These are phyloP conservation scores for Penicillium desertorum DNA, from an alignment of 495 filamentous ascomycete species.

Conservation along the genomic window DNA sequence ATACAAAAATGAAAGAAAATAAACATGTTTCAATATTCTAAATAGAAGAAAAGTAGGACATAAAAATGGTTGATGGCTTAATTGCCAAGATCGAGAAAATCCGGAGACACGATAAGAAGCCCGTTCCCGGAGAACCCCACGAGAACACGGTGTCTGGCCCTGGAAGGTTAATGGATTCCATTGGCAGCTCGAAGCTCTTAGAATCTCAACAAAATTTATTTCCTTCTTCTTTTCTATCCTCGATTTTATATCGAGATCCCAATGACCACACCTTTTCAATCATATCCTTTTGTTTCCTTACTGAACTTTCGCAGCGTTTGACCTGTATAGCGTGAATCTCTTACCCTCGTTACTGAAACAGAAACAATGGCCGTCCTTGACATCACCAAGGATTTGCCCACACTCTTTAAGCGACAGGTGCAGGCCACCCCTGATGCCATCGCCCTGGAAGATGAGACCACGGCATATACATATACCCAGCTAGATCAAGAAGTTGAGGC, in stretches of 20 bases:
- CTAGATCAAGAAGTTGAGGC: constrained; percentile 56
- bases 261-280: not conserved
- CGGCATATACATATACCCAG: constrained; percentile 59
- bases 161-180: constrained; percentile 2
- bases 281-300: not conserved
- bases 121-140: constrained; percentile 5
- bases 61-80: not conserved
- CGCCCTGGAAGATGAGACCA: constrained; percentile 59
- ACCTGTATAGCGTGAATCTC: constrained; percentile 1
- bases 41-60: not conserved
- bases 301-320: not conserved
- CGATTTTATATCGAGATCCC: constrained; percentile 1
- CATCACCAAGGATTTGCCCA: constrained; percentile 59
- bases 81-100: not conserved
- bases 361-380: constrained; percentile 56
- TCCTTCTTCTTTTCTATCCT: not conserved
- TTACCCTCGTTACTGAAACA: not conserved
- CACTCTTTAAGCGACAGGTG: constrained; percentile 59
- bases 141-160: not conserved
- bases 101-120: constrained; percentile 1
- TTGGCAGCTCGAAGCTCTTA: not conserved
- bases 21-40: no score
- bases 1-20: no score
- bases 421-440: constrained; percentile 56
- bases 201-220: constrained; percentile 8